Conservation (phyloP, 306 rosid species). For the Lupinus albus region DNA sequence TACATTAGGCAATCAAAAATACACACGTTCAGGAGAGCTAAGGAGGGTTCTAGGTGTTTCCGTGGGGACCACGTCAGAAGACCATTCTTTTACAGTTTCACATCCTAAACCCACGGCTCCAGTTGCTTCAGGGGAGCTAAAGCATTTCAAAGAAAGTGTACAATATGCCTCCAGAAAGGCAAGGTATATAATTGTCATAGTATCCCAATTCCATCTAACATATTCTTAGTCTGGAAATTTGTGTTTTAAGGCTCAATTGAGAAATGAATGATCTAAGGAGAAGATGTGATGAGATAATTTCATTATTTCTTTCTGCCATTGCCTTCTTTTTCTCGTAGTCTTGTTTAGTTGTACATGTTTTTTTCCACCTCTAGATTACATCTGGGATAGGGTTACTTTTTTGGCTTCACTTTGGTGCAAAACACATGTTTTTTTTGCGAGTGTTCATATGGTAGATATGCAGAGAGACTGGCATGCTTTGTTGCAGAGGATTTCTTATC, state of each 20-base stretch:
- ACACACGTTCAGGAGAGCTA: slow-evolving; percentile 61
- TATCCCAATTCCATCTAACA: slow-evolving; percentile 22
- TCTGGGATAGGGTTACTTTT: too few relatives aligned
- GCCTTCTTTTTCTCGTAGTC: slow-evolving; percentile 3
- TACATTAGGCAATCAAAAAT: slow-evolving; percentile 52
- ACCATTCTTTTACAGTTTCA: slow-evolving; percentile 65
- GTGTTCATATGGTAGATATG: too few relatives aligned
- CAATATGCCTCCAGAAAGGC: slow-evolving; percentile 79
- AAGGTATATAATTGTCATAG: slow-evolving; percentile 51
- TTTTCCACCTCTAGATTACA: background rate
- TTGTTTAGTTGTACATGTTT: slow-evolving; percentile 18
- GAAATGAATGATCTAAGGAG: slow-evolving; percentile 30
- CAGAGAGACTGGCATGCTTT: too few relatives aligned
- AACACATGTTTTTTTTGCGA: too few relatives aligned
- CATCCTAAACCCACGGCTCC: slow-evolving; percentile 63
- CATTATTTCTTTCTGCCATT: background rate
- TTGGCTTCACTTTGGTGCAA: too few relatives aligned
- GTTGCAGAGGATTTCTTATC: too few relatives aligned
- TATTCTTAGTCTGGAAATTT: slow-evolving; percentile 15
- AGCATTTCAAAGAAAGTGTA: slow-evolving; percentile 77
- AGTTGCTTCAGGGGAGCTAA: slow-evolving; percentile 68
- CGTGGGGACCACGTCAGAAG: slow-evolving; percentile 57
- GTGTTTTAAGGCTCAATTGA: slow-evolving; percentile 29
- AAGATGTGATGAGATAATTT: slow-evolving; percentile 13
- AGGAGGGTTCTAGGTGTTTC: slow-evolving; percentile 80